A percentile compares a stretch with the other conserved stretches of the same genome.
Evolutionary conservation across 306 rosid species (phyloP).

Genomic region (Hippophae gyantsensis): DNA sequence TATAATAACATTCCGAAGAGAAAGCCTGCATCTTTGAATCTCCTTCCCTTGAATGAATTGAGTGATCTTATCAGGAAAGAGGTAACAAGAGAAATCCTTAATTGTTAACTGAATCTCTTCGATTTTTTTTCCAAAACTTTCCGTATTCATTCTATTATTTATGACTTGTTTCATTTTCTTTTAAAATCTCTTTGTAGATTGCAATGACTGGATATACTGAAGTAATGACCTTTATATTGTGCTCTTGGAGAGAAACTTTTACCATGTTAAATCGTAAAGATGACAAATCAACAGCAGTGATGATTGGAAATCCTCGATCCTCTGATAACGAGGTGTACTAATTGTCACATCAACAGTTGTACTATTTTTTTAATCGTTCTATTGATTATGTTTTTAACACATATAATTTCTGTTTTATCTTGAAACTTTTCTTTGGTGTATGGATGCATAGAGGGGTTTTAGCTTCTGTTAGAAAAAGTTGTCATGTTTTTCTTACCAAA

Average conservation of each 20-base stretch:
- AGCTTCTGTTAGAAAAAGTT: too few relatives aligned
- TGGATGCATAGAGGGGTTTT: too few relatives aligned
- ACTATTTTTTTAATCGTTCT: neutral
- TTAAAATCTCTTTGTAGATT: constrained; percentile 39
- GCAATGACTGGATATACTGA: constrained; percentile 81
- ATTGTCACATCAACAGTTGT: constrained; percentile 2
- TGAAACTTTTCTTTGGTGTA: too few relatives aligned
- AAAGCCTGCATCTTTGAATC: constrained; percentile 57
- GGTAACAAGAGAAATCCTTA: constrained; percentile 31
- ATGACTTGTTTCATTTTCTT: constrained; percentile 8
- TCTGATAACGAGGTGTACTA: constrained; percentile 73
- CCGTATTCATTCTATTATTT: neutral
- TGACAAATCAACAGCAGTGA: constrained; percentile 56
- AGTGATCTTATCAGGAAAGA: constrained; percentile 70
- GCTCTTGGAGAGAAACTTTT: constrained; percentile 72
- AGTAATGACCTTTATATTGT: constrained; percentile 79
- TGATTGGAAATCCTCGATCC: constrained; percentile 81
- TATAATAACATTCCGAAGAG: constrained; percentile 61
- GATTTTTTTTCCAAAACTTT: too few relatives aligned
- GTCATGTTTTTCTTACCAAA: neutral
- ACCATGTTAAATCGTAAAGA: constrained; percentile 68
- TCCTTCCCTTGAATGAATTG: constrained; percentile 66
- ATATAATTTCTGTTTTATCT: too few relatives aligned
- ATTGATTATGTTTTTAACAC: neutral
- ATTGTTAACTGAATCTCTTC: constrained; percentile 1